phyloP scores from a whole-genome alignment of 148 eudicot genomes.

The Persicaria maculosa region DNA sequence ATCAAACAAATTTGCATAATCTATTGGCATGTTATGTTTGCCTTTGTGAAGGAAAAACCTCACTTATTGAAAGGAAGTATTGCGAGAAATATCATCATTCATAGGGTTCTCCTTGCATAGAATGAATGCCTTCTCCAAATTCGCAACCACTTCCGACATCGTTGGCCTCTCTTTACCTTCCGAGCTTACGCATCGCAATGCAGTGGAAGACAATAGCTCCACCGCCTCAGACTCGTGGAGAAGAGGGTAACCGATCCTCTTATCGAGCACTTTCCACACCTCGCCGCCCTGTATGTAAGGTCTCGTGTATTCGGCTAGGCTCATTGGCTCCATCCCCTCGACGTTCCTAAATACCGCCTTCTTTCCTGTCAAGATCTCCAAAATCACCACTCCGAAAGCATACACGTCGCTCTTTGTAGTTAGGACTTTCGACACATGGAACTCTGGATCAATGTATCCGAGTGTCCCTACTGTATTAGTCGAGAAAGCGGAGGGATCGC shows the following conservation, averaged over 20 bases:
- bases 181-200: slow-evolving; percentile 48
- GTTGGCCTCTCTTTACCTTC: slow-evolving; percentile 53
- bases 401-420: slow-evolving; percentile 61
- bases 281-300: slow-evolving; percentile 41
- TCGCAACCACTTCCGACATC: slow-evolving; percentile 48
- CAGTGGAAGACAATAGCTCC: slow-evolving; percentile 49
- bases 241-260: slow-evolving; percentile 35
- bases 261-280: slow-evolving; percentile 44
- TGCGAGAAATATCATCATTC: slow-evolving; percentile 28
- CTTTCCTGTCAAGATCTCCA: slow-evolving; percentile 58
- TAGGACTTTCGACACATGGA: slow-evolving; percentile 38
- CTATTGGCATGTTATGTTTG: background rate
- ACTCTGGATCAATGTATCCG: slow-evolving; percentile 65
- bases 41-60: background rate
- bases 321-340: slow-evolving; percentile 27
- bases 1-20: slow-evolving; percentile 2
- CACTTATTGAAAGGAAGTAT: background rate
- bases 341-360: slow-evolving; percentile 39
- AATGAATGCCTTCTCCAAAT: slow-evolving; percentile 46
- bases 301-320: slow-evolving; percentile 48
- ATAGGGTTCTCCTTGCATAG: slow-evolving; percentile 34
- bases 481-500: slow-evolving; percentile 24
- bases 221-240: slow-evolving; percentile 49
- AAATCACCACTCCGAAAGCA: slow-evolving; percentile 55
- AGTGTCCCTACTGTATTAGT: slow-evolving; percentile 41